Evolutionary conservation across 768 basidiomycete species (phyloP).

Genomic region (Kwoniella europaea): DNA sequence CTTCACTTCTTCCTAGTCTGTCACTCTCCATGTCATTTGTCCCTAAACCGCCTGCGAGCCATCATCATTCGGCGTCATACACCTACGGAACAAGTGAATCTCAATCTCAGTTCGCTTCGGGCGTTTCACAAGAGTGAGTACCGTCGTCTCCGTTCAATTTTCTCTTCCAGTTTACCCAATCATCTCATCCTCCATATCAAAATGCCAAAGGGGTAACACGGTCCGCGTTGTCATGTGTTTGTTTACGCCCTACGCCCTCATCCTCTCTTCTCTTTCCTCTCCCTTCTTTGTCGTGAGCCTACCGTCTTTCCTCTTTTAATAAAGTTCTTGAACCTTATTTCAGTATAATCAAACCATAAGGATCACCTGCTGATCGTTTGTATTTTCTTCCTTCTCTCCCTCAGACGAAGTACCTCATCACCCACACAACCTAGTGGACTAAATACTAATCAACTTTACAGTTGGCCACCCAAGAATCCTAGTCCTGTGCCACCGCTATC

Average conservation of each 20-base stretch:
- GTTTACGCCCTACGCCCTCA: neutral
- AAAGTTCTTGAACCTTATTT: neutral
- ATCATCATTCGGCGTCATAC: slow-evolving; percentile 26
- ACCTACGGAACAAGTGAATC: slow-evolving; percentile 22
- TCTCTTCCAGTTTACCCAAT: neutral
- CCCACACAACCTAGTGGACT: slow-evolving; percentile 6
- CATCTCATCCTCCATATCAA: neutral
- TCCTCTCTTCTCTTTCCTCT: no score
- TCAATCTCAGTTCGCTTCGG: slow-evolving; percentile 13
- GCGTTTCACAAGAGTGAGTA: slow-evolving; percentile 26
- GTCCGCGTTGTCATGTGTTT: neutral
- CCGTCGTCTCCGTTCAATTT: no score
- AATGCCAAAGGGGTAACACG: neutral
- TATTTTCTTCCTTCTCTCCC: neutral
- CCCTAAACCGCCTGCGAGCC: slow-evolving; percentile 4
- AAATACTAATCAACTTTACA: neutral
- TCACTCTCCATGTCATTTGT: slow-evolving; percentile 14
- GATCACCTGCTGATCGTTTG: neutral
- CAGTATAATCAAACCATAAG: neutral
- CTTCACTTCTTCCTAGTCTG: neutral
- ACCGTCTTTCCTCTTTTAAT: slow-evolving; percentile 1
- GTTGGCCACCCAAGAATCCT: slow-evolving; percentile 11
- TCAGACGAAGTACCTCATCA: slow-evolving; percentile 24
- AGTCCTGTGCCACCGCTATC: slow-evolving; percentile 11
- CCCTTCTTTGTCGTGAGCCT: neutral